phyloP scores from a whole-genome alignment of 768 basidiomycete genomes.

The Podaxis sp. region DNA sequence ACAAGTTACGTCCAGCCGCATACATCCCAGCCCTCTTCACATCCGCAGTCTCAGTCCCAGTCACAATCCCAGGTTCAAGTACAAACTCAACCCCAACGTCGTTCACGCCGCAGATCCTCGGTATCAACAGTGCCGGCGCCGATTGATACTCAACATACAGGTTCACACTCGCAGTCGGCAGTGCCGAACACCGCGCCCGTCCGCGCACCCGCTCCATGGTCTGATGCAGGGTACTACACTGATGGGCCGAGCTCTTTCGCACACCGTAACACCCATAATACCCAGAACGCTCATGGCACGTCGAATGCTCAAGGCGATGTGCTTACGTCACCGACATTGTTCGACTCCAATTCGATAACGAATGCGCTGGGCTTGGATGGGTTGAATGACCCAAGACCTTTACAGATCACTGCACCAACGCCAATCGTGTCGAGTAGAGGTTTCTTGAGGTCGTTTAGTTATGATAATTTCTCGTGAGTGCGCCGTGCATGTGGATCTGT shows the following conservation, averaged over 20 bases:
- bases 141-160: neutral
- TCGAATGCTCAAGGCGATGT: neutral
- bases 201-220: neutral
- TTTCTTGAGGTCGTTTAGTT: constrained; percentile 29
- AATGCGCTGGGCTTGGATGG: constrained; percentile 24
- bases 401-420: constrained; percentile 27
- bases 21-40: neutral
- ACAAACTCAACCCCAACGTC: constrained; percentile 6
- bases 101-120: constrained; percentile 2
- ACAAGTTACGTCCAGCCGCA: constrained; percentile 15
- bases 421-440: constrained; percentile 24
- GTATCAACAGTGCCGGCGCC: neutral
- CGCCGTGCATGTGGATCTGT: neutral
- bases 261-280: neutral
- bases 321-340: constrained; percentile 11
- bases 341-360: constrained; percentile 21
- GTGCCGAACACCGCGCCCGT: neutral
- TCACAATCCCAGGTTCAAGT: constrained; percentile 2
- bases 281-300: neutral
- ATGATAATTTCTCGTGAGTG: constrained; percentile 15
- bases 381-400: constrained; percentile 12
- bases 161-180: neutral
- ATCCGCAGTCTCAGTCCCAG: constrained; percentile 1
- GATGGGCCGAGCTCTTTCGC: neutral
- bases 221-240: constrained; percentile 10